Evolutionary conservation across 78 protist species (phyloP), one percentile per base, ranked within the genome.

Genomic region (Ministeria vibrans): DNA sequence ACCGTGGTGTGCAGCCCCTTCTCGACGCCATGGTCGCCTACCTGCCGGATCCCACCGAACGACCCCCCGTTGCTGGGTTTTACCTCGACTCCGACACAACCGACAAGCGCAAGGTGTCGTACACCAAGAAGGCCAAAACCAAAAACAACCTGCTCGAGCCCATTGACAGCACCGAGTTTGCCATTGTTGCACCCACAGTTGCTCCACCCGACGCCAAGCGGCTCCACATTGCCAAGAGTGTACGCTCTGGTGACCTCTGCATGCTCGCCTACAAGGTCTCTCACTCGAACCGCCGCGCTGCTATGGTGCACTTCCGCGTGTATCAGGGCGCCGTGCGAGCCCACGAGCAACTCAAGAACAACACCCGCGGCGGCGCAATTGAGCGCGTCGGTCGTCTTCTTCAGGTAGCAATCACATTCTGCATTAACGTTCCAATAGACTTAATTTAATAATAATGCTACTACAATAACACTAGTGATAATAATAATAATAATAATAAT

Each of bases 1-100:
- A 90, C 72, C 68, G 76, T 46, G 99, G 98, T 27, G 98, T 96
- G 2, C 96, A 95, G 74, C 93, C 92, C 42, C 76, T 96, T 45
- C 79, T 96, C 13, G 95, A 96, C 38, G 91, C 90, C 30, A 90
- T 91, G 22, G 70, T 77, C 25, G 80, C 84, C 1, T 93, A 91
- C 75, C 90, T 96, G 41, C 99, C 99, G 34, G 82, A 91, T 20
- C 97, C 97, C 28, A 34, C 55, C n/a, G 92, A 93, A 4, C 42
- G 87, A 6, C 83, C 82, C 5, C 84, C 85, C 20, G 41, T 63
- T 0, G 7, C 41, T 38, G 46, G 3, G 6, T 15, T 44, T 64
- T 2, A n/a, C 46, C 1, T 34, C 23, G 86, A 59, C 22, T 30
- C 22, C 1, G 89, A 36, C 30, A 51, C 30, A 25, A 44, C 44